A percentile compares a stretch with the other conserved stretches of the same genome.
These are phyloP conservation scores for Saccharomyces hybrid DNA, from an alignment of 1,139 yeast genomes.

Conservation along the genomic window DNA sequence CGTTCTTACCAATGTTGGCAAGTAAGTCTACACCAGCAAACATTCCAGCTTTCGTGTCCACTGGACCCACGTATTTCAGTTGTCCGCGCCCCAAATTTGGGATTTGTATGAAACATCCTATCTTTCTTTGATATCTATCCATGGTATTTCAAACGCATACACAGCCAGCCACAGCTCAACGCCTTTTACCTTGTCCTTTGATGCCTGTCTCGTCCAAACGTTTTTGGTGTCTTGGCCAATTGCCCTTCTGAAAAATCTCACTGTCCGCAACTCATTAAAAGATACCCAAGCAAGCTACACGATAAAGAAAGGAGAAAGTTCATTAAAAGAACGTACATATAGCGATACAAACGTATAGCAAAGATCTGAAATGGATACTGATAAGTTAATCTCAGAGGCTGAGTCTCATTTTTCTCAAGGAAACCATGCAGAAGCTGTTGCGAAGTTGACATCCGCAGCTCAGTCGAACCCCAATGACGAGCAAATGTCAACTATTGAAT, in stretches of 20 bases:
- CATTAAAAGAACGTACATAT: neutral
- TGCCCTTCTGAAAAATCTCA: neutral
- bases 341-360: neutral
- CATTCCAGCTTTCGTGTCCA: conserved; percentile 65
- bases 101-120: conserved; percentile 28
- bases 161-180: neutral
- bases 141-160: conserved; percentile 5
- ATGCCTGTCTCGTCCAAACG: neutral
- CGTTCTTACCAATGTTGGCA: conserved; percentile 66
- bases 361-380: conserved; percentile 1
- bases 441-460: conserved; percentile 25
- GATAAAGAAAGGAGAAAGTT: neutral
- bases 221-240: neutral
- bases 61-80: conserved; percentile 65
- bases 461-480: conserved; percentile 20
- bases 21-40: conserved; percentile 87
- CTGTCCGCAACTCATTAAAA: neutral
- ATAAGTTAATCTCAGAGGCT: conserved; percentile 20
- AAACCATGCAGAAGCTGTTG: conserved; percentile 25
- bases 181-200: neutral
- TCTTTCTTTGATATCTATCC: conserved; percentile 22
- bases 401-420: conserved; percentile 19
- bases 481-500: conserved; percentile 23
- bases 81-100: conserved; percentile 45
- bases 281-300: neutral